Evolutionary conservation across 305 asterid genomes (phyloP).

Genomic region (Solanum hybrid): DNA sequence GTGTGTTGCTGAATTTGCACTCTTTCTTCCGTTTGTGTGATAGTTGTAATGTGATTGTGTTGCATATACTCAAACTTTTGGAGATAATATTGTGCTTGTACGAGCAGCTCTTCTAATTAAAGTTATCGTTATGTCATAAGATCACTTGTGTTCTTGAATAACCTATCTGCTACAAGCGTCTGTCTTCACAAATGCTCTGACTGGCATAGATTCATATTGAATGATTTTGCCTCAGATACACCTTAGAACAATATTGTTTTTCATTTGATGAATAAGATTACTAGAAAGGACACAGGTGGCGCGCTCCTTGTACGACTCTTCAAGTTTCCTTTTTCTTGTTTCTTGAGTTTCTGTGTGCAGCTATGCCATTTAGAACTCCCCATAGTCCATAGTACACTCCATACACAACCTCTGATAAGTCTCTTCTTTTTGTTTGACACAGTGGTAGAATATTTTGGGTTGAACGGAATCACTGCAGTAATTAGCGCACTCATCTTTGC

Average conservation of each 20-base stretch:
- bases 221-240: not conserved
- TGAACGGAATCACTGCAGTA: constrained; percentile 39
- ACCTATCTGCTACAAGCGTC: not conserved
- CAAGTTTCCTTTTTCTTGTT: not conserved
- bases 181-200: not conserved
- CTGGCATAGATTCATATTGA: not conserved
- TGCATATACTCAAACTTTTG: not conserved
- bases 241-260: not conserved
- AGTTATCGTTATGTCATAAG: not conserved
- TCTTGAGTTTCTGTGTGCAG: not conserved
- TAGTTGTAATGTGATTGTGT: not conserved
- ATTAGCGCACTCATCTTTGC: constrained; percentile 33
- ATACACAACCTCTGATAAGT: not conserved
- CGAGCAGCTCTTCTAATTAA: not conserved
- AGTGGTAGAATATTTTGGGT: constrained; percentile 54
- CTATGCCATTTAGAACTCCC: not conserved
- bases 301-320: not conserved
- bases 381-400: too few species aligned
- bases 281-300: not conserved
- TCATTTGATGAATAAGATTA: not conserved
- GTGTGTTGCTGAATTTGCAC: not conserved
- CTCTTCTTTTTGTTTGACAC: constrained; percentile 3
- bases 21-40: not conserved
- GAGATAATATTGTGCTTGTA: not conserved
- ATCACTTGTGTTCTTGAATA: not conserved